These are phyloP conservation scores for Lecanicillium sp. DNA, from an alignment of 2,329 filamentous ascomycete species.

Conservation along the genomic window DNA sequence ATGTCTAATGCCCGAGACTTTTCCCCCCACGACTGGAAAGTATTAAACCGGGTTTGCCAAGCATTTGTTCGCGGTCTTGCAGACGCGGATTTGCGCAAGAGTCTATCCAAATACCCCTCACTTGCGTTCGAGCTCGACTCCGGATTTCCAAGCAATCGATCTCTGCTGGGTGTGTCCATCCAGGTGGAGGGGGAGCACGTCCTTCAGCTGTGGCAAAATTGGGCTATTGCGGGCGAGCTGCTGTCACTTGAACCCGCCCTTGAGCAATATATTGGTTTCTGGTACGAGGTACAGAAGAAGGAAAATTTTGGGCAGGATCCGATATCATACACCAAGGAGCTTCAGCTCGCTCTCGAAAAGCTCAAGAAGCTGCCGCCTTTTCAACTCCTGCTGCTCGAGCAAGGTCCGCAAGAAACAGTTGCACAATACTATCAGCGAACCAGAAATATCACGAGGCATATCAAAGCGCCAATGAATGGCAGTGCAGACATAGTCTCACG, in stretches of 20 bases:
- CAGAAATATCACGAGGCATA: conserved; percentile 23
- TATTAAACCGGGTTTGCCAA: conserved; percentile 46
- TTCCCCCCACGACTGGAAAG: conserved; percentile 35
- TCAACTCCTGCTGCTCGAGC: conserved; percentile 47
- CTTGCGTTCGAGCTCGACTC: conserved; percentile 31
- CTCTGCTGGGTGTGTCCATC: conserved; percentile 46
- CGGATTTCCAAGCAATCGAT: conserved; percentile 32
- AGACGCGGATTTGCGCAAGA: conserved; percentile 39
- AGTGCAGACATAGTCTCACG: conserved; percentile 8
- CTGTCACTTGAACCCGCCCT: conserved; percentile 22
- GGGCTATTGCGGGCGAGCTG: conserved; percentile 14
- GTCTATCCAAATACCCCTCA: conserved; percentile 42
- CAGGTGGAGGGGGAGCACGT: conserved; percentile 53
- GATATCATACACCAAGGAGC: conserved; percentile 45
- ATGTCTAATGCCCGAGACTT: conserved; percentile 41
- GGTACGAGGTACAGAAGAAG: conserved; percentile 39
- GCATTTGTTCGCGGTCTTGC: conserved; percentile 50
- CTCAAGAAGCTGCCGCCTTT: conserved; percentile 48
- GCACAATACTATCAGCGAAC: conserved; percentile 43
- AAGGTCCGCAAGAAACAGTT: conserved; percentile 47
- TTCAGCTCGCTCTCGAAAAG: conserved; percentile 41
- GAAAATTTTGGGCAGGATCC: conserved; percentile 40
- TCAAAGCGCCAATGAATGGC: conserved; percentile 31
- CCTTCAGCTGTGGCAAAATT: conserved; percentile 39
- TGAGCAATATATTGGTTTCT: conserved; percentile 34